Evolutionary conservation across 352 stramenopile genomes (phyloP).

Genomic region (Pythium insidiosum): DNA sequence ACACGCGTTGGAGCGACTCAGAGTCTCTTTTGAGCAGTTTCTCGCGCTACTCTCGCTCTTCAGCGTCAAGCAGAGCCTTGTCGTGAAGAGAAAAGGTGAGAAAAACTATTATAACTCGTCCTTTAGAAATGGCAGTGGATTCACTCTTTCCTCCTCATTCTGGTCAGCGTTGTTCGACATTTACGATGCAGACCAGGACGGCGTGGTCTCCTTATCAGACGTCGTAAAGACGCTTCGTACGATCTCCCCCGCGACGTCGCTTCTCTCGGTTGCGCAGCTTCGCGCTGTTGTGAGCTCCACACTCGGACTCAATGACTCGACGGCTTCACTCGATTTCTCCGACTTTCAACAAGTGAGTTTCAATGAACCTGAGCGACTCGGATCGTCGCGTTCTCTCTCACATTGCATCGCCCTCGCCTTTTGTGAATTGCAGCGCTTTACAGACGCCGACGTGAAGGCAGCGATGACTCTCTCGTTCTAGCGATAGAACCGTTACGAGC

Average conservation of each 20-base stretch:
- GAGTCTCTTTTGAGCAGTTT: conserved; percentile 22
- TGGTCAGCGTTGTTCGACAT: conserved; percentile 33
- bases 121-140: too few relatives aligned
- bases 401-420: background rate
- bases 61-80: conserved; percentile 25
- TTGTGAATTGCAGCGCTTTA: conserved; percentile 6
- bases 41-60: conserved; percentile 25
- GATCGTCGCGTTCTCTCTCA: too few relatives aligned
- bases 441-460: conserved; percentile 11
- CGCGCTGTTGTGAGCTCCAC: too few relatives aligned
- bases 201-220: conserved; percentile 19
- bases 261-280: too few relatives aligned
- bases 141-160: too few relatives aligned
- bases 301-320: too few relatives aligned
- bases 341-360: conserved; percentile 9
- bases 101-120: too few relatives aligned
- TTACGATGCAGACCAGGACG: conserved; percentile 27
- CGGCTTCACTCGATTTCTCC: background rate
- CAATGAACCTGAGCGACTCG: background rate
- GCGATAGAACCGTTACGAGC: background rate
- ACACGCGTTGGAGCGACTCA: background rate
- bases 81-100: conserved; percentile 23
- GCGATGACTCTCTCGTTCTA: conserved; percentile 14
- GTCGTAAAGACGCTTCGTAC: conserved; percentile 15
- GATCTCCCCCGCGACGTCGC: conserved; percentile 7